Conservation (phyloP, 768 basidiomycete genomes). For the Boletus huronensis region DNA sequence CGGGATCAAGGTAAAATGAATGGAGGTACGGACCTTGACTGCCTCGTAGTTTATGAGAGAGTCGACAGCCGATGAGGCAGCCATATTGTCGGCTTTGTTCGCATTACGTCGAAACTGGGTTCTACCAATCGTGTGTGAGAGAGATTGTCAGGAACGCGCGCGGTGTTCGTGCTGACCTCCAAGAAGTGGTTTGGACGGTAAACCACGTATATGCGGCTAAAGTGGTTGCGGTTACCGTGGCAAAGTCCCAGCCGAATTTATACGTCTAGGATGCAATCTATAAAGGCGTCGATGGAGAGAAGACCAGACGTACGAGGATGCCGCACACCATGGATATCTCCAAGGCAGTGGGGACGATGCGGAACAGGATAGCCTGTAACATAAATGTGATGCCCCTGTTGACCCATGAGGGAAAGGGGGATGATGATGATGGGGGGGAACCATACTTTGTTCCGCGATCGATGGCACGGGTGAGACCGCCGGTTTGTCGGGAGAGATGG, state of each 20-base stretch:
- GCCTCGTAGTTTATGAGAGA: conserved; percentile 98
- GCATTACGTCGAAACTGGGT: conserved; percentile 93
- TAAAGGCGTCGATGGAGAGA: background rate
- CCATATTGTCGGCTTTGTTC: conserved; percentile 95
- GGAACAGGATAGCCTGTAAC: conserved; percentile 88
- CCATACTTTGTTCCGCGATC: conserved; percentile 94
- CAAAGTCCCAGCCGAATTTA: conserved; percentile 97
- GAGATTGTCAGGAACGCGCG: background rate
- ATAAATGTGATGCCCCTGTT: conserved; percentile 93
- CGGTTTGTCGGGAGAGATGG: conserved; percentile 90
- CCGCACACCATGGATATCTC: conserved; percentile 98
- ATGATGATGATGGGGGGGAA: background rate
- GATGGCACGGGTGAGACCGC: conserved; percentile 93
- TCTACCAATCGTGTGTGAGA: conserved; percentile 37
- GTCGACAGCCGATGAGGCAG: conserved; percentile 90
- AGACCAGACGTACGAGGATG: conserved; percentile 65
- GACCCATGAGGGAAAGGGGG: background rate
- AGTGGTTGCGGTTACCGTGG: conserved; percentile 80
- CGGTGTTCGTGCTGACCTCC: conserved; percentile 58
- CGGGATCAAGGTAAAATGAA: conserved; percentile 1
- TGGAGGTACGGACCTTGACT: conserved; percentile 69
- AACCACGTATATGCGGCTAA: conserved; percentile 96
- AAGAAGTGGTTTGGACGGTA: conserved; percentile 92
- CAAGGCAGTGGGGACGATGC: conserved; percentile 92
- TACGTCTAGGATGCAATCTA: conserved; percentile 60